Evolutionary conservation across 2,329 filamentous ascomycete species (phyloP).

Genomic region (Magnaporthales sp.): DNA sequence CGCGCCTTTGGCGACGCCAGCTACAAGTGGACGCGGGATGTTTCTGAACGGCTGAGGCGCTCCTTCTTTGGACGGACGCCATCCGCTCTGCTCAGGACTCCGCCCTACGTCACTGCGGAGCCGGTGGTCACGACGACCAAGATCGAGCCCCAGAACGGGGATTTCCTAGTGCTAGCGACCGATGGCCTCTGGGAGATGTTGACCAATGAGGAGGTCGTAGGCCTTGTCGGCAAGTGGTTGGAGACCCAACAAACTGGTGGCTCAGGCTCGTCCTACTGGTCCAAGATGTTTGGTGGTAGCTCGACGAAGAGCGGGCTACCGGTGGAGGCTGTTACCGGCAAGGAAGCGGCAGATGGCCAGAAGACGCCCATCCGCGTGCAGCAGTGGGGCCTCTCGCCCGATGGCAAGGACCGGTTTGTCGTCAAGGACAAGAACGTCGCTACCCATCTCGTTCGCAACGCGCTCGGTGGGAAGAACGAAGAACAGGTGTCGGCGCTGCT

Average conservation of each 20-base stretch:
- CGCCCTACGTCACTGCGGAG: constrained; percentile 95
- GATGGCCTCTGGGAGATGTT: constrained; percentile 99
- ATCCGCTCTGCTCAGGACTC: constrained; percentile 72
- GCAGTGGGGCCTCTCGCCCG: constrained; percentile 79
- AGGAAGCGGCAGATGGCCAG: constrained; percentile 55
- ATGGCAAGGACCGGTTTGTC: constrained; percentile 73
- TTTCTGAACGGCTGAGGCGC: constrained; percentile 71
- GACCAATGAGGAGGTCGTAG: constrained; percentile 95
- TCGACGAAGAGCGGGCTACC: constrained; percentile 51
- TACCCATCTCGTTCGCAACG: constrained; percentile 91
- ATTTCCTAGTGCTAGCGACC: constrained; percentile 93
- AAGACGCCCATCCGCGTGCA: constrained; percentile 79
- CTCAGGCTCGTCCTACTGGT: constrained; percentile 55
- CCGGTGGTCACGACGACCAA: constrained; percentile 90
- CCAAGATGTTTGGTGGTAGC: constrained; percentile 43
- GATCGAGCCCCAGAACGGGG: constrained; percentile 79
- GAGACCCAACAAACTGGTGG: constrained; percentile 54
- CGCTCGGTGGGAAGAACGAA: constrained; percentile 82
- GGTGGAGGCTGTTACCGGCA: constrained; percentile 52
- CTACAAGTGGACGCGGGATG: constrained; percentile 91
- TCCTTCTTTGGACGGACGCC: constrained; percentile 83
- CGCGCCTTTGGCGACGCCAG: constrained; percentile 92
- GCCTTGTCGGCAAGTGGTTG: constrained; percentile 93
- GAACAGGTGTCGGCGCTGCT: constrained; percentile 91
- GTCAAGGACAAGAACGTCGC: constrained; percentile 94